These are phyloP conservation scores for Leptomonas pyrrhocoris DNA, from an alignment of 208 protist genomes.

Conservation along the genomic window DNA sequence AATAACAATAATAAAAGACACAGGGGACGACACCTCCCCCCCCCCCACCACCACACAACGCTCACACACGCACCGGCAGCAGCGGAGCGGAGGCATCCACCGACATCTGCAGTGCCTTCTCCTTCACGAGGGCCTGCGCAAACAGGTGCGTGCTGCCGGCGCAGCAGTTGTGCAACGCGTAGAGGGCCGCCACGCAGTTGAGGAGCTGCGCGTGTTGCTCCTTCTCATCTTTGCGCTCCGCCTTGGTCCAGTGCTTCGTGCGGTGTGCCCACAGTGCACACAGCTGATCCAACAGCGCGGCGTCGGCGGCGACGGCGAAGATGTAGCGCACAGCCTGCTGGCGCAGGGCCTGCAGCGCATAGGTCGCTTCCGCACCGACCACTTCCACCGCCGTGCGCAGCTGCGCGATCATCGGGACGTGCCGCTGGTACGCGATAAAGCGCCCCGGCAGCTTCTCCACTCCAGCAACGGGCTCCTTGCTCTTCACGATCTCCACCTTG, in stretches of 20 bases:
- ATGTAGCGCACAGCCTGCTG: conserved; percentile 62
- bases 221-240: conserved; percentile 33
- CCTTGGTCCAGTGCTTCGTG: conserved; percentile 37
- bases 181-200: conserved; percentile 42
- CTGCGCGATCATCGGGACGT: conserved; percentile 52
- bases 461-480: conserved; percentile 19
- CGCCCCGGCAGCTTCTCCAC: conserved; percentile 41
- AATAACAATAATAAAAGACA: no score
- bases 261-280: conserved; percentile 42
- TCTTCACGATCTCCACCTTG: conserved; percentile 38
- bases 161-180: conserved; percentile 63
- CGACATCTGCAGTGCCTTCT: conserved; percentile 28
- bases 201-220: conserved; percentile 38
- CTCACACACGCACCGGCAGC: conserved; percentile 36
- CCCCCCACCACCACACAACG: neutral
- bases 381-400: conserved; percentile 56
- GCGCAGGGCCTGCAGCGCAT: conserved; percentile 49
- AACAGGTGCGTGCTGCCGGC: conserved; percentile 37
- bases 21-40: no score
- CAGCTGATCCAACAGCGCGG: conserved; percentile 70
- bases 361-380: conserved; percentile 28
- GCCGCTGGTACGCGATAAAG: conserved; percentile 53
- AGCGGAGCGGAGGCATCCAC: conserved; percentile 38
- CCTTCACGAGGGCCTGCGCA: conserved; percentile 35
- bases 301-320: conserved; percentile 50